Conservation (phyloP, 306 rosid genomes). For the Pyrus betulifolia region DNA sequence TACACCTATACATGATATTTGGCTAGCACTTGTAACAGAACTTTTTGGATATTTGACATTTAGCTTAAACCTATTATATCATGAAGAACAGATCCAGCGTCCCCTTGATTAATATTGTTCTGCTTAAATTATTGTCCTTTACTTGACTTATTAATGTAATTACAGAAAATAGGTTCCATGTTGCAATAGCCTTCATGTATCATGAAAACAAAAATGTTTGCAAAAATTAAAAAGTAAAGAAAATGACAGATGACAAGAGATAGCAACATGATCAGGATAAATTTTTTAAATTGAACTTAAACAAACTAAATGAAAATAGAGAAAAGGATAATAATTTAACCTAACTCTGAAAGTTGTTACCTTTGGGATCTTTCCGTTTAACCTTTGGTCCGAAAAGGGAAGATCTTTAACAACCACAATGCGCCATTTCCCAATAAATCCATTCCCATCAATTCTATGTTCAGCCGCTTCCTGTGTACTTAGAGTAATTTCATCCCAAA, state of each 20-base stretch:
- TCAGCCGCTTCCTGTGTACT: slow-evolving; percentile 55
- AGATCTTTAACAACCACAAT: slow-evolving; percentile 73
- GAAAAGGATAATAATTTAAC: not conserved
- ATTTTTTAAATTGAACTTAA: not conserved
- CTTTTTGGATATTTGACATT: not conserved
- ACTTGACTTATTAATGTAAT: not conserved
- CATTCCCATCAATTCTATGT: slow-evolving; percentile 47
- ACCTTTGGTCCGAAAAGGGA: slow-evolving; percentile 85
- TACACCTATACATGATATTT: not conserved
- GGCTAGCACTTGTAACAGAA: not conserved
- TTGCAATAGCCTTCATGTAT: not conserved
- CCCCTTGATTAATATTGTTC: not conserved
- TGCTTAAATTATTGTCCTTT: not conserved
- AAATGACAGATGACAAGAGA: not conserved
- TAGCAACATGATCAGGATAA: not conserved
- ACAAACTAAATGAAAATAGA: not conserved
- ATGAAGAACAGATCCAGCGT: not conserved
- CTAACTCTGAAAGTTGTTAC: slow-evolving; percentile 24
- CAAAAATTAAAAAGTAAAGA: not conserved
- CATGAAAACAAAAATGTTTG: not conserved
- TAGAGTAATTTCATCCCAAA: slow-evolving; percentile 94
- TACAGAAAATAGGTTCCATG: not conserved
- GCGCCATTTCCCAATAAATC: slow-evolving; percentile 86
- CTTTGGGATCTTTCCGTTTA: slow-evolving; percentile 97
- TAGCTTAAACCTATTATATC: not conserved